These are phyloP conservation scores for Mycena rebaudengoi DNA, from an alignment of 768 basidiomycete species.

Conservation along the genomic window DNA sequence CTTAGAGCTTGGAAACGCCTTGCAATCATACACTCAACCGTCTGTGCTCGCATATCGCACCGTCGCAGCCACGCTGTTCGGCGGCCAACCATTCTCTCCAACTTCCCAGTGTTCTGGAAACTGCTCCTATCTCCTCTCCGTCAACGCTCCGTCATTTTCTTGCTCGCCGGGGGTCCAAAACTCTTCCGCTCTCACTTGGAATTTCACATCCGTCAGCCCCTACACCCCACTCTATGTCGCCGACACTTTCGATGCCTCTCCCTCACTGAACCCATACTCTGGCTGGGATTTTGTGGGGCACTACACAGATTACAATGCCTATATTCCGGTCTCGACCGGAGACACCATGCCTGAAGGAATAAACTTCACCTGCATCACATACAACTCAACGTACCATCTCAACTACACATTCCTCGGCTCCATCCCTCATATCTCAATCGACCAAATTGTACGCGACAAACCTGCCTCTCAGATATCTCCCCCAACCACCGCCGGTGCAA, in stretches of 20 bases:
- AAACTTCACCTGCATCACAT: constrained; percentile 12
- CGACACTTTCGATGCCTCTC: background rate
- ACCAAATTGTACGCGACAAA: background rate
- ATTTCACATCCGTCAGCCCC: background rate
- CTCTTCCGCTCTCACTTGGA: constrained; percentile 1
- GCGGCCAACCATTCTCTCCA: background rate
- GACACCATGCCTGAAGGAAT: too few relatives aligned
- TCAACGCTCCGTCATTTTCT: constrained; percentile 1
- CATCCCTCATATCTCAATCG: background rate
- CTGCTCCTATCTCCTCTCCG: constrained; percentile 5
- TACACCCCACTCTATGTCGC: background rate
- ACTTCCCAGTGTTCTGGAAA: background rate
- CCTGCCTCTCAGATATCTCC: background rate
- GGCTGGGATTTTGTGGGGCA: constrained; percentile 10
- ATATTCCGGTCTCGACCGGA: background rate
- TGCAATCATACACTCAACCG: background rate
- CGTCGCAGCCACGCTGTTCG: background rate
- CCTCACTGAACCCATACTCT: background rate
- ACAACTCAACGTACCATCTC: constrained; percentile 16
- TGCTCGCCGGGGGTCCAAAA: background rate
- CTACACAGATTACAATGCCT: background rate
- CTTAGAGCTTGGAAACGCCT: background rate
- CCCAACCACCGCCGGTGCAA: background rate
- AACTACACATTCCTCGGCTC: constrained; percentile 12
- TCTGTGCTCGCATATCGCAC: background rate